These are phyloP conservation scores for Xylaria sp. DNA, from an alignment of 2,329 filamentous ascomycete species.

Conservation along the genomic window DNA sequence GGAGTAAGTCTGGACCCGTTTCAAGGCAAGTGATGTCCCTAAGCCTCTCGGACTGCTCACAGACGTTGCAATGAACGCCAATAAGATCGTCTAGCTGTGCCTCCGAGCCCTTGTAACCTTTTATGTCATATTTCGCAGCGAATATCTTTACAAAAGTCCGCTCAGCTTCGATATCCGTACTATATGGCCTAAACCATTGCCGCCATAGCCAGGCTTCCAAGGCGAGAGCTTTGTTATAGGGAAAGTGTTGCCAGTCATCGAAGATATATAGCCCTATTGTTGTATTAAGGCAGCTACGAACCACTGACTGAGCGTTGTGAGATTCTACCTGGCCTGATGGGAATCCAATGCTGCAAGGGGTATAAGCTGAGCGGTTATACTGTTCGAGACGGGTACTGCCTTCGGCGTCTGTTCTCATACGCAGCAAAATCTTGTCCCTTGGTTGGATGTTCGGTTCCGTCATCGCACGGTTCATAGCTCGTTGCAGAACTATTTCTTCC, in stretches of 20 bases:
- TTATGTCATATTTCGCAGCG: slow-evolving; percentile 2
- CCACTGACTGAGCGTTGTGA: background rate
- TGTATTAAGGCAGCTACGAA: slow-evolving; percentile 6
- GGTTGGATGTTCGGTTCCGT: background rate
- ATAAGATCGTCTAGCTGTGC: slow-evolving; percentile 14
- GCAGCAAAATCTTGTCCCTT: slow-evolving; percentile 17
- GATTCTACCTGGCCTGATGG: slow-evolving; percentile 1
- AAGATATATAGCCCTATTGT: slow-evolving; percentile 15
- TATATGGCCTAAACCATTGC: slow-evolving; percentile 22
- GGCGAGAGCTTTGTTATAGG: background rate
- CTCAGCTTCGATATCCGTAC: background rate
- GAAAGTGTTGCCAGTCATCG: slow-evolving; percentile 8
- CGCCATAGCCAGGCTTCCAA: slow-evolving; percentile 19
- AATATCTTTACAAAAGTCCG: slow-evolving; percentile 13
- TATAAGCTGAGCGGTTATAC: slow-evolving; percentile 7
- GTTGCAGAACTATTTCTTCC: slow-evolving; percentile 4
- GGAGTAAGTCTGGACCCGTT: slow-evolving; percentile 9
- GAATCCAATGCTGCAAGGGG: background rate
- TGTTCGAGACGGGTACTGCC: background rate
- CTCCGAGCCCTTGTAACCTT: slow-evolving; percentile 4
- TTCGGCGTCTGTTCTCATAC: slow-evolving; percentile 17
- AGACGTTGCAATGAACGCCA: slow-evolving; percentile 20
- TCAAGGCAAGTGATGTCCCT: slow-evolving; percentile 14
- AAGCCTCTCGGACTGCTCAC: slow-evolving; percentile 17
- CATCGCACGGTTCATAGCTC: slow-evolving; percentile 3